phyloP scores from a whole-genome alignment of 768 basidiomycete genomes.

The Calvatia gigantea region DNA sequence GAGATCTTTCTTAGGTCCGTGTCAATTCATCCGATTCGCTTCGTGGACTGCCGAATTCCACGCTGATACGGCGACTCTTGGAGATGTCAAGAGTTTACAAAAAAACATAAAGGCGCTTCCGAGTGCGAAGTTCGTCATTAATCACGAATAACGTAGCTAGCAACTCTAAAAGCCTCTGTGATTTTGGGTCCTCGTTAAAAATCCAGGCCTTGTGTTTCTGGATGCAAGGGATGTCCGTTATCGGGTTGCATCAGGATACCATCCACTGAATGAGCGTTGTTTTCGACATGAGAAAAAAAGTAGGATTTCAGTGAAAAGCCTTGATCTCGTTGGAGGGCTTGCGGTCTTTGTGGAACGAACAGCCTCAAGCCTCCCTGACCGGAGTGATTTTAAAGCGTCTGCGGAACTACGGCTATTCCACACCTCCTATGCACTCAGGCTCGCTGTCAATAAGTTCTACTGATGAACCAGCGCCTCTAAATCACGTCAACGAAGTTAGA shows the following conservation, averaged over 20 bases:
- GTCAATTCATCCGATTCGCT: slow-evolving; percentile 93
- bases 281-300: slow-evolving; percentile 85
- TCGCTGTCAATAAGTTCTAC: no score
- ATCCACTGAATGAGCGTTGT: slow-evolving; percentile 74
- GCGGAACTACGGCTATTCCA: neutral
- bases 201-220: no score
- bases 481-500: no score
- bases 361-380: neutral
- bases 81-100: slow-evolving; percentile 94
- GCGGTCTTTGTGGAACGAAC: neutral
- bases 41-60: slow-evolving; percentile 74
- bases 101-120: no score
- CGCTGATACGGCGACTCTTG: slow-evolving; percentile 95
- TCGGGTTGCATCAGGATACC: slow-evolving; percentile 77
- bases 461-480: no score
- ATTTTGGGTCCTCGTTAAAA: slow-evolving; percentile 84
- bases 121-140: slow-evolving; percentile 83
- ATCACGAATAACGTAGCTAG: slow-evolving; percentile 98
- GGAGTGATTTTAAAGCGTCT: neutral
- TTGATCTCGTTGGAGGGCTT: slow-evolving; percentile 6
- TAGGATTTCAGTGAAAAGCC: slow-evolving; percentile 52
- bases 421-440: neutral
- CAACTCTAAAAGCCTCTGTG: slow-evolving; percentile 87
- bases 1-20: slow-evolving; percentile 73
- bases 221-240: slow-evolving; percentile 63